Percentiles rank a stretch among this genome's conserved stretches.
Evolutionary conservation across 192 early-diverging fungal species (phyloP).

Genomic region (Coemansia sp.): DNA sequence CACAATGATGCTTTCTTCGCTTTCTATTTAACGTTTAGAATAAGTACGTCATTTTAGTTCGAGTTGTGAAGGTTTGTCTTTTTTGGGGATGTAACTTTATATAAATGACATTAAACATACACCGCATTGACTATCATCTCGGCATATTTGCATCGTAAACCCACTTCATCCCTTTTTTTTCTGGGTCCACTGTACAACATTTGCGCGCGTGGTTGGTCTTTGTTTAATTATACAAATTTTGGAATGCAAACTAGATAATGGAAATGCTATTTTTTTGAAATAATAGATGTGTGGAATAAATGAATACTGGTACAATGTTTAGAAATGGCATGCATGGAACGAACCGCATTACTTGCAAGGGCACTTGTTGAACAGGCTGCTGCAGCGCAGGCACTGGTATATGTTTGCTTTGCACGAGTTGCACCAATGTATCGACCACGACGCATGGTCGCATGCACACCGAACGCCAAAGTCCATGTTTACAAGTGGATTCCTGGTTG

Average conservation of each 20-base stretch:
- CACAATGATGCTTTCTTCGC: too few species aligned
- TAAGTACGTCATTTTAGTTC: background rate
- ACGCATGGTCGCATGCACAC: conserved; percentile 40
- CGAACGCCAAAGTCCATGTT: conserved; percentile 47
- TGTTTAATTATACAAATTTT: background rate
- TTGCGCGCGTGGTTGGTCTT: background rate
- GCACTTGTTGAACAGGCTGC: conserved; percentile 34
- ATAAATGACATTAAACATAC: background rate
- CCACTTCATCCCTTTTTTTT: too few species aligned
- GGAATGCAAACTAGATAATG: background rate
- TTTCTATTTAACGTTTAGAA: background rate
- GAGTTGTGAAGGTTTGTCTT: background rate
- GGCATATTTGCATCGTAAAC: too few species aligned
- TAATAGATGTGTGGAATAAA: background rate
- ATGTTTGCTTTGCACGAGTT: conserved; percentile 35
- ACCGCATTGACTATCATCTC: background rate
- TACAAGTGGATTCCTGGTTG: conserved; percentile 20
- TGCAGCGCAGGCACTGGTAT: conserved; percentile 51
- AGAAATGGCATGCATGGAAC: too few species aligned
- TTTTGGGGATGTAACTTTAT: background rate
- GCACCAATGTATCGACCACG: conserved; percentile 54
- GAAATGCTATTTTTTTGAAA: too few species aligned
- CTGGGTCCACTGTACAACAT: too few species aligned
- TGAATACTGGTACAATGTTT: background rate
- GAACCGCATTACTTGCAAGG: conserved; percentile 19